These are phyloP conservation scores for Pseudozyma flocculosa DNA, from an alignment of 1,284 basidiomycete species.

Conservation along the genomic window DNA sequence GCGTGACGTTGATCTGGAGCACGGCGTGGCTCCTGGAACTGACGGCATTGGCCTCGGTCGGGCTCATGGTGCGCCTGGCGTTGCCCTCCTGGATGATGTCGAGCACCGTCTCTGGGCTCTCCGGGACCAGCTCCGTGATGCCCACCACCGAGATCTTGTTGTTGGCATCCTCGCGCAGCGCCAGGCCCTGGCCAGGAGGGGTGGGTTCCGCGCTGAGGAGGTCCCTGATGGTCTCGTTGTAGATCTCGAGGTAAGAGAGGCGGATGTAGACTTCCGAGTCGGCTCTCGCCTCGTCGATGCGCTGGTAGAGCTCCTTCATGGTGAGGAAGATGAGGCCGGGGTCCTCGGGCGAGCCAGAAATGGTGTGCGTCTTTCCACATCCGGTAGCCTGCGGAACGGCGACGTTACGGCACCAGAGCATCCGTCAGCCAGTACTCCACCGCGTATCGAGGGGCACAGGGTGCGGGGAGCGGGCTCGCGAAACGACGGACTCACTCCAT, in stretches of 20 bases:
- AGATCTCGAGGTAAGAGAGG: slow-evolving; percentile 57
- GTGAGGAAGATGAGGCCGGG: slow-evolving; percentile 57
- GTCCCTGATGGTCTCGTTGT: slow-evolving; percentile 57
- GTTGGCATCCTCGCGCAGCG: slow-evolving; percentile 51
- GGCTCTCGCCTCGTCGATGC: slow-evolving; percentile 43
- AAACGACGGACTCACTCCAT: slow-evolving; percentile 53
- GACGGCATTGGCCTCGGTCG: slow-evolving; percentile 57
- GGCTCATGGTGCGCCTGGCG: slow-evolving; percentile 52
- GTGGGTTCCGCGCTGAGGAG: slow-evolving; percentile 52
- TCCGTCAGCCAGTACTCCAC: too few relatives aligned
- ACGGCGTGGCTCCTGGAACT: slow-evolving; percentile 55
- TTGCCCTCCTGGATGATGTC: slow-evolving; percentile 56
- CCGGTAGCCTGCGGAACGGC: slow-evolving; percentile 48
- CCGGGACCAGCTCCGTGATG: slow-evolving; percentile 55
- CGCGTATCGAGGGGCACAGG: too few relatives aligned
- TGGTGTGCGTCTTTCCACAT: slow-evolving; percentile 58
- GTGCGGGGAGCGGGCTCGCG: too few relatives aligned
- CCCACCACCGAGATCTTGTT: slow-evolving; percentile 57
- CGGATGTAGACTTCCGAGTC: slow-evolving; percentile 53
- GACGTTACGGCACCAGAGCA: too few relatives aligned
- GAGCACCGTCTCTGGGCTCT: slow-evolving; percentile 51
- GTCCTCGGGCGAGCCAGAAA: slow-evolving; percentile 51
- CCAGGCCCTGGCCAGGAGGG: slow-evolving; percentile 49
- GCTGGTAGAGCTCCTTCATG: slow-evolving; percentile 55
- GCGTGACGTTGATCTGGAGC: slow-evolving; percentile 56